phyloP scores from a whole-genome alignment of 495 filamentous ascomycete genomes.

The Lophiostoma macrostomum region DNA sequence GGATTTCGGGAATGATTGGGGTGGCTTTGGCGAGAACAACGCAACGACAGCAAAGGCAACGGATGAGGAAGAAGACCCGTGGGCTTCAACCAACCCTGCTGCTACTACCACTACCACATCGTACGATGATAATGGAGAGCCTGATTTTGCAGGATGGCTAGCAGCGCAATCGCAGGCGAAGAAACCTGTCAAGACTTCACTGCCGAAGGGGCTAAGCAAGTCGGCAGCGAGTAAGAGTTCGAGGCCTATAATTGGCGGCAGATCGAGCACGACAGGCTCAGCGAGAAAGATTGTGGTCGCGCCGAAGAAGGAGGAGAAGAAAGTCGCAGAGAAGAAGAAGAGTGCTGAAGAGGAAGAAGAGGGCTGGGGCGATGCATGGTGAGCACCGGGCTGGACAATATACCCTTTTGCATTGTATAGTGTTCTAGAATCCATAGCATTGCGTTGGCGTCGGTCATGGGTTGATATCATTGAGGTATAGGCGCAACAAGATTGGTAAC shows the following conservation, averaged over 20 bases:
- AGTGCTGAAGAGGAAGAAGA: conserved; percentile 52
- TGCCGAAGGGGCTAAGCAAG: conserved; percentile 77
- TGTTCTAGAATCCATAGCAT: neutral
- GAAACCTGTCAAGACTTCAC: conserved; percentile 50
- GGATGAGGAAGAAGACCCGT: conserved; percentile 26
- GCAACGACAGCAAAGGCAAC: neutral
- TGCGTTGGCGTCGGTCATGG: conserved; percentile 12
- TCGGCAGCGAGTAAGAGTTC: conserved; percentile 37
- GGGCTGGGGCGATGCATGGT: conserved; percentile 69
- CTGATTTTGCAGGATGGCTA: conserved; percentile 91
- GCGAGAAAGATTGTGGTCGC: conserved; percentile 44
- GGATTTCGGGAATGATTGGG: conserved; percentile 50
- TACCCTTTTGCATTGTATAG: neutral
- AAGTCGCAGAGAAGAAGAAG: conserved; percentile 34
- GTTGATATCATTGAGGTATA: no score
- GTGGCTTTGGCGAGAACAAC: conserved; percentile 35
- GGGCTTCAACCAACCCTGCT: conserved; percentile 31
- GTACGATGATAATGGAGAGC: conserved; percentile 80
- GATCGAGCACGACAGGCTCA: conserved; percentile 38
- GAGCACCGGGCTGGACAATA: neutral
- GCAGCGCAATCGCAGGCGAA: conserved; percentile 79
- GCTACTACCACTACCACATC: conserved; percentile 45
- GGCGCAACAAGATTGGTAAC: neutral
- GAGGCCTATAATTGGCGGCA: conserved; percentile 32
- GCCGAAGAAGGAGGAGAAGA: conserved; percentile 39